Base-by-base conservation (phyloP, 2,329 filamentous ascomycete species). In the Colletotrichum spaethianum region DNA sequence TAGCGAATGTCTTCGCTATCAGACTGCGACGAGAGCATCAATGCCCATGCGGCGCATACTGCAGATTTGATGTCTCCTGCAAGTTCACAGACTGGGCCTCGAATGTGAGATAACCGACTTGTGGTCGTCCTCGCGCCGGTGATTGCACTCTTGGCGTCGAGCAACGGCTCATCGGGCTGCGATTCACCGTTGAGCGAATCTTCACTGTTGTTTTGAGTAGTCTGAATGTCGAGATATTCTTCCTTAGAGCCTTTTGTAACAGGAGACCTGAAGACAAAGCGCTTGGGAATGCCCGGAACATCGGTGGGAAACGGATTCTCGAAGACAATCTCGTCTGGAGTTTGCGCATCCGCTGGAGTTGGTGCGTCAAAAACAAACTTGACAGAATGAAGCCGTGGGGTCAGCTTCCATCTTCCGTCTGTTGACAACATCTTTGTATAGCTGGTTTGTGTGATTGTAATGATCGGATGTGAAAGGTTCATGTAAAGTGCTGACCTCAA, bases 321-420 rank as follows among this genome's bases (percentile, higher is more conserved):
- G 20, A 70, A 67, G 20, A 70, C 48, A 12, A 70, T 52, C 18
- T 70, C 55, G 4, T 67, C 67, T 4, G 67, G 67, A 2, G 44
- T 40, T 6, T 52, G 8, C 28, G 28, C 56, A 20, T 67, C 53
- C 9, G 53, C 33, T 20, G 36, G 53, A 31, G 46, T 40, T 16
- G 44, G 53, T 1, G 46, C 11, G 20, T 70, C 67, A 6, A 70
- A 70, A 12, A 70, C 63, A 26, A 70, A 70, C 11, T 70, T 70
- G n/a, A 70, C 67, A 23, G 67, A 70, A 16, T 70, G 67, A 33
- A 70, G 63, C 53, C 67, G 26, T 2, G 67, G 67, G 11, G 38
- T 46, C 14, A 61, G 46, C 63, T 64, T 65, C 61, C 50, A 57
- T 50, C 33, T 69, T 20, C 60, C 50, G 33, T 69, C 50, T 33